Evolutionary conservation across 192 early-diverging fungal genomes (phyloP), one percentile per base, ranked within the genome.

Genomic region (Backusella luteola): DNA sequence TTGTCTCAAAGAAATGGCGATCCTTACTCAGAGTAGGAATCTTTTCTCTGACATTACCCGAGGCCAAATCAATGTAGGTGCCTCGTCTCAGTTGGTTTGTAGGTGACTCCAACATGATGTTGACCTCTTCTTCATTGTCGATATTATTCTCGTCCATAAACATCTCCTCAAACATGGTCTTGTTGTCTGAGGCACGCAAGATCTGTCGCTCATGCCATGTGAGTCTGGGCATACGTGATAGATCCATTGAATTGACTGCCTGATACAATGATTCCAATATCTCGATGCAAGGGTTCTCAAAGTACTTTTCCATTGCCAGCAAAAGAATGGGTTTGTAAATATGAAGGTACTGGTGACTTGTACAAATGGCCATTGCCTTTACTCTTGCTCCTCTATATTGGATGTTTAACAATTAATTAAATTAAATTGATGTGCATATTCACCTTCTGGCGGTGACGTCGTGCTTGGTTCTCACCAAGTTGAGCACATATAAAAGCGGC

Each of bases 311-410:
- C 70, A 98, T 86, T 0, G 96, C 96, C 71, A 96, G 84, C 74
- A 96, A 85, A 32, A 98, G 83, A 9, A 96, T 88, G 1, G 96
- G 96, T 89, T 89, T 87, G 87, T 96, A 97, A 4, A 96, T 93
- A 80, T 98, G 96, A 39, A 98, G 87, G 79, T 92, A 98, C 70
- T 93, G 91, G 79, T 98, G 93, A 35, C 91, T 85, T 6, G 94
- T 95, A 78, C 94, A 93, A 70, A 98, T 92, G 6, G 96, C 96
- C 92, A 98, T 94, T 1, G 96, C 95, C 80, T 97, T 96, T 21
- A 98, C 94, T 39, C 89, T 86, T 0, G 96, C 96, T 39, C 96
- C 96, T 81, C 96, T 89, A 79, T 44, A n/a, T 29, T 32, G 70
- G 56, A 11, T 52, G 42, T 36, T 34, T 67, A 53, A 17, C 17